These are phyloP conservation scores for Sporisorium iseilematis-ciliati DNA, from an alignment of 1,284 basidiomycete species.

Conservation along the genomic window DNA sequence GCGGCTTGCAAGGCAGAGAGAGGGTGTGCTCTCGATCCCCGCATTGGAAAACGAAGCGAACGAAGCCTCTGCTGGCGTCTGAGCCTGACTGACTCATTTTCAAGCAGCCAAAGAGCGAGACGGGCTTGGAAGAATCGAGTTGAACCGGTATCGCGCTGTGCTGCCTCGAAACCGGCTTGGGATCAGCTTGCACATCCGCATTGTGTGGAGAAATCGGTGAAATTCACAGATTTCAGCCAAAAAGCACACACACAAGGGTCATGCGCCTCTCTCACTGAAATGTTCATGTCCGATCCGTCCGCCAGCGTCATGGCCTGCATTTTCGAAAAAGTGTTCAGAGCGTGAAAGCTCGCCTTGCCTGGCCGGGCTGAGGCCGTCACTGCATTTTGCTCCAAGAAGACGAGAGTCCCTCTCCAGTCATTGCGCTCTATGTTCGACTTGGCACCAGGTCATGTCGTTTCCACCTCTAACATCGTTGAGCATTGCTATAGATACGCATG, in stretches of 20 bases:
- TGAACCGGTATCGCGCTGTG: conserved; percentile 27
- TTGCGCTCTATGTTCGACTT: no score
- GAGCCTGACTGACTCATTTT: conserved; percentile 2
- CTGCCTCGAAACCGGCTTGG: conserved; percentile 24
- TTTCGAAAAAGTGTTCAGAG: conserved; percentile 6
- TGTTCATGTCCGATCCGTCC: conserved; percentile 40
- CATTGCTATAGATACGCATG: no score
- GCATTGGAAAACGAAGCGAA: conserved; percentile 1
- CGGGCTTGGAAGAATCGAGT: conserved; percentile 2
- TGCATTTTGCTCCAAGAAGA: no score
- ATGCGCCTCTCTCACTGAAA: conserved; percentile 3
- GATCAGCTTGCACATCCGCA: background rate
- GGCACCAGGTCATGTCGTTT: no score
- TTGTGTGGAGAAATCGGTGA: conserved; percentile 5
- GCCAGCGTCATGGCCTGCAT: conserved; percentile 14
- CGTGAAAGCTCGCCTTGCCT: conserved; percentile 39
- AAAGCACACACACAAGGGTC: no score
- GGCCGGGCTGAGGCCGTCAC: no score
- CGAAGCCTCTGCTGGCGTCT: background rate
- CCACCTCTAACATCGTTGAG: no score
- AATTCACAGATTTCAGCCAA: background rate
- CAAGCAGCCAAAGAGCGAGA: no score
- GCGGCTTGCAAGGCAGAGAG: conserved; percentile 17
- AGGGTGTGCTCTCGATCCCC: conserved; percentile 35
- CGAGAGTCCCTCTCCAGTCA: no score